These are phyloP conservation scores for Aspergillus aculeatinus DNA, from an alignment of 2,329 filamentous ascomycete genomes.

Conservation along the genomic window DNA sequence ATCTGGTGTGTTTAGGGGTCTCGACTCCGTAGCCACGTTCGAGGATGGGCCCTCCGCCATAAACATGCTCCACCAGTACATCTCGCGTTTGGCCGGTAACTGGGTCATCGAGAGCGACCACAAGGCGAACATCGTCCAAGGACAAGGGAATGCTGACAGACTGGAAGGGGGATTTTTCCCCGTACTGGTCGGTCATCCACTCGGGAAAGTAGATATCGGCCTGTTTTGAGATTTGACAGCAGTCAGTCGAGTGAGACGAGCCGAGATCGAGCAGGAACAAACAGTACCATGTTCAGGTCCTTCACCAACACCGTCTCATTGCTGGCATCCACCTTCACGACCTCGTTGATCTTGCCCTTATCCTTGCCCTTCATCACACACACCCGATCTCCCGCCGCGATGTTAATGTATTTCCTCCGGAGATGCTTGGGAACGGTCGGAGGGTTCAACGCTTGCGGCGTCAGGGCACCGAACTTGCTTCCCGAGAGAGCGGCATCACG, in stretches of 20 bases:
- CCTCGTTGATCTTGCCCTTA: constrained; percentile 78
- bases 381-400: constrained; percentile 73
- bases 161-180: constrained; percentile 44
- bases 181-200: constrained; percentile 38
- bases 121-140: constrained; percentile 73
- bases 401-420: constrained; percentile 55
- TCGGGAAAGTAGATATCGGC: constrained; percentile 44
- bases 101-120: constrained; percentile 70
- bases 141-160: constrained; percentile 59
- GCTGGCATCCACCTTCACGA: constrained; percentile 57
- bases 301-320: constrained; percentile 62
- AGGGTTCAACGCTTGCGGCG: constrained; percentile 34
- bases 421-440: constrained; percentile 43
- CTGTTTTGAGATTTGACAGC: constrained; percentile 25
- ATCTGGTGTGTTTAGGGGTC: constrained; percentile 43
- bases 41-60: constrained; percentile 51
- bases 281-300: constrained; percentile 61
- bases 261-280: background rate
- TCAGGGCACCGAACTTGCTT: constrained; percentile 60
- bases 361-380: constrained; percentile 75
- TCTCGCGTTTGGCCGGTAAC: constrained; percentile 66
- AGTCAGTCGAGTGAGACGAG: constrained; percentile 1
- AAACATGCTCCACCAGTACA: constrained; percentile 72
- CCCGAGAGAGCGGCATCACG: constrained; percentile 63
- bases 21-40: constrained; percentile 51